These are phyloP conservation scores for Colletotrichum tropicicola DNA, from an alignment of 2,329 filamentous ascomycete species.

Conservation along the genomic window DNA sequence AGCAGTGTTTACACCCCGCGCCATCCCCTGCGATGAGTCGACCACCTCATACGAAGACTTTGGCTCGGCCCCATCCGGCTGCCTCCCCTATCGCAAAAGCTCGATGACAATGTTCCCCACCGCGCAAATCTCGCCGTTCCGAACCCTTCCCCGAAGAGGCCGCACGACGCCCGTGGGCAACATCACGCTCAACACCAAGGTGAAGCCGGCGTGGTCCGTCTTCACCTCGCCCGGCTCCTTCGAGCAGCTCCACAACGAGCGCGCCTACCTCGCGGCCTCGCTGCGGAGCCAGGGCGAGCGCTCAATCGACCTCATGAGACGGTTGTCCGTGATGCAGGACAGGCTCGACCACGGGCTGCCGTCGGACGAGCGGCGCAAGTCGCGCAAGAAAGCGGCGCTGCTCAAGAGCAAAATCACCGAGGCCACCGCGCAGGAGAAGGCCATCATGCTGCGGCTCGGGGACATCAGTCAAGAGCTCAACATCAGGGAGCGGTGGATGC, in stretches of 20 bases:
- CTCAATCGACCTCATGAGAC: constrained; percentile 47
- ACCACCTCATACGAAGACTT: not conserved
- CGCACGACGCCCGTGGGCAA: not conserved
- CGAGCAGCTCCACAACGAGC: constrained; percentile 54
- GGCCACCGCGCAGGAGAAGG: constrained; percentile 55
- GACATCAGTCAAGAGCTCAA: constrained; percentile 60
- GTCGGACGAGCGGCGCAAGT: constrained; percentile 35
- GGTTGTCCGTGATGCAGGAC: constrained; percentile 48
- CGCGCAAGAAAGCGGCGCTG: constrained; percentile 52
- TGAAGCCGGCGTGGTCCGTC: constrained; percentile 30
- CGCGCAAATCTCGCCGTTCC: not conserved
- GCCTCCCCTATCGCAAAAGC: not conserved
- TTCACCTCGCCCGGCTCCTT: constrained; percentile 49
- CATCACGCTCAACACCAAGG: not conserved
- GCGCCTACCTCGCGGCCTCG: constrained; percentile 51
- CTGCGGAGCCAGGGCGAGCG: constrained; percentile 51
- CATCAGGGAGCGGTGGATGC: constrained; percentile 49
- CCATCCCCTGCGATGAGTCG: not conserved
- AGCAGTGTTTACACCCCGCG: not conserved
- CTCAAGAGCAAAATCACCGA: constrained; percentile 53
- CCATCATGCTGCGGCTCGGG: constrained; percentile 54
- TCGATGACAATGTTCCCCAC: not conserved
- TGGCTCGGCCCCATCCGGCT: not conserved
- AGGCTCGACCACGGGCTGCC: constrained; percentile 33
- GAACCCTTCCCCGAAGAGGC: not conserved